These are phyloP conservation scores for Phylloporus sp. DNA, from an alignment of 768 basidiomycete genomes.

Conservation along the genomic window DNA sequence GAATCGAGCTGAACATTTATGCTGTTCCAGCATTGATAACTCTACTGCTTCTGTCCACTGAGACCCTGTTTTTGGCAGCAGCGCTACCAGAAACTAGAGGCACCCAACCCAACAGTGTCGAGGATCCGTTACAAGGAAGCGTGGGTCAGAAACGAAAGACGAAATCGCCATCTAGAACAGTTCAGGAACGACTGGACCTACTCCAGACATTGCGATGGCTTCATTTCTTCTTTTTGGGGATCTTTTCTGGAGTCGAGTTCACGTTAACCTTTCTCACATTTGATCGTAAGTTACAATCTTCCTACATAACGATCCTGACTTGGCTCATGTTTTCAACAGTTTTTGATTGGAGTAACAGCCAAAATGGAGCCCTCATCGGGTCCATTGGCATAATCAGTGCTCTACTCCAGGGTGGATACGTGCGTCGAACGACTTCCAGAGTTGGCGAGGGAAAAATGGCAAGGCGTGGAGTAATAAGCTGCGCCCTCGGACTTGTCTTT, in stretches of 20 bases:
- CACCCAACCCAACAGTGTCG: constrained; percentile 22
- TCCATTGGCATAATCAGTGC: constrained; percentile 91
- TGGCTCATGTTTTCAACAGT: constrained; percentile 42
- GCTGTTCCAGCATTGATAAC: constrained; percentile 86
- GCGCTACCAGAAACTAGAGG: constrained; percentile 85
- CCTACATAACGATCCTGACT: background rate
- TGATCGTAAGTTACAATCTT: constrained; percentile 57
- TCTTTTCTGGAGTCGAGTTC: constrained; percentile 96
- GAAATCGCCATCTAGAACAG: constrained; percentile 16
- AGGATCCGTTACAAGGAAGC: constrained; percentile 19
- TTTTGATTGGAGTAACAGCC: constrained; percentile 83
- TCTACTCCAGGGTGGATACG: constrained; percentile 89
- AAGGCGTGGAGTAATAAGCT: constrained; percentile 69
- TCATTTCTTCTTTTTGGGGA: constrained; percentile 80
- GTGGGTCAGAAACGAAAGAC: constrained; percentile 11
- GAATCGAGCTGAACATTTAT: constrained; percentile 78
- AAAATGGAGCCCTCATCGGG: constrained; percentile 80
- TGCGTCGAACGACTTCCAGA: constrained; percentile 71
- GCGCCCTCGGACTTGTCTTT: constrained; percentile 62
- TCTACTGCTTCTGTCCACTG: constrained; percentile 65
- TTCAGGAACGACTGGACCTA: constrained; percentile 48
- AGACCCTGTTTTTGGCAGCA: constrained; percentile 72
- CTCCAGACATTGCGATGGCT: constrained; percentile 59
- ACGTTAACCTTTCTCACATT: constrained; percentile 94
- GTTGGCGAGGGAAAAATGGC: constrained; percentile 83